phyloP scores from a whole-genome alignment of 331 rosid genomes.

The Erythrophleum ivorense region DNA sequence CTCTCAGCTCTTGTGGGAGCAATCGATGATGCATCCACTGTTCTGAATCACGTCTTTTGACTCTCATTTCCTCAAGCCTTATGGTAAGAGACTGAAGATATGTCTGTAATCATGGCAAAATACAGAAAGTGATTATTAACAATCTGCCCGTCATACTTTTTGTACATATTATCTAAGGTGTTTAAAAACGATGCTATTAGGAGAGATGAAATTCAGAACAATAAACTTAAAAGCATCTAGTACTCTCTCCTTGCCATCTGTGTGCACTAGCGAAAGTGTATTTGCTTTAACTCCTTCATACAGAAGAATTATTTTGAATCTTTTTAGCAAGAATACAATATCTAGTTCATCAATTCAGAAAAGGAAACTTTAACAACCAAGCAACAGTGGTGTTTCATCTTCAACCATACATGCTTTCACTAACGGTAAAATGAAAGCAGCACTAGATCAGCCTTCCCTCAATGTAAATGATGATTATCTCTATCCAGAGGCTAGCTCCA shows the following conservation, averaged over 20 bases:
- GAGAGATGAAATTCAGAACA: constrained; percentile 35
- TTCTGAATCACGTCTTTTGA: constrained; percentile 98
- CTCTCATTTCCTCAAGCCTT: constrained; percentile 99
- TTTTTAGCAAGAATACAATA: not conserved
- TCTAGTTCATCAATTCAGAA: not conserved
- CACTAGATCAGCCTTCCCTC: constrained; percentile 1
- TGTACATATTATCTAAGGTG: constrained; percentile 22
- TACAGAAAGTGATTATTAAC: constrained; percentile 28
- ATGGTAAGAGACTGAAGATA: constrained; percentile 98
- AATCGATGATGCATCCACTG: constrained; percentile 99
- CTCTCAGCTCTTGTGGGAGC: constrained; percentile 88
- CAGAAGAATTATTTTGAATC: not conserved
- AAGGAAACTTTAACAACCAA: constrained; percentile 4
- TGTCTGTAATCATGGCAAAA: constrained; percentile 70
- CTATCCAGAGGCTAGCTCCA: constrained; percentile 18
- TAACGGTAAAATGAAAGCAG: not conserved
- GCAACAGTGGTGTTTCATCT: not conserved
- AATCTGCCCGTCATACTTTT: constrained; percentile 29
- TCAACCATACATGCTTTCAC: constrained; percentile 14
- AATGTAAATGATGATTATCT: not conserved
- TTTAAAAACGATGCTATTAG: constrained; percentile 5
- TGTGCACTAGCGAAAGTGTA: constrained; percentile 1
- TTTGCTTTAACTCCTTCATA: constrained; percentile 18
- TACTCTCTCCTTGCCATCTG: not conserved
- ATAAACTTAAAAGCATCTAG: constrained; percentile 1